Conservation (phyloP, 768 basidiomycete genomes). For the Rhizopogon rudus region DNA sequence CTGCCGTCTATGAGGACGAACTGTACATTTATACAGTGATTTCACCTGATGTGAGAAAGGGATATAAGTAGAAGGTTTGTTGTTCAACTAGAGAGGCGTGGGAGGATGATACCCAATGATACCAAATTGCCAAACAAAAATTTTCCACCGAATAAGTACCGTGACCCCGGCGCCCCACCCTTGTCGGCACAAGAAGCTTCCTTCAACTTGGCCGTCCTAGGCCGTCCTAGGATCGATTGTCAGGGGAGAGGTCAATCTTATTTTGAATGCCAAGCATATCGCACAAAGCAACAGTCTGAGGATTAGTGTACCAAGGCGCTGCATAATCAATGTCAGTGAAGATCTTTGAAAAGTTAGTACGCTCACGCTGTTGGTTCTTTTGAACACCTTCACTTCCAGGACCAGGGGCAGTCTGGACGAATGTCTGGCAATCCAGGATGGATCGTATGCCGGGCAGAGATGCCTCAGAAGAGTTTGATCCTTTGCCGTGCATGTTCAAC, state of each 20-base stretch:
- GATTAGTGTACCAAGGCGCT: constrained; percentile 81
- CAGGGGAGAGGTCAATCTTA: constrained; percentile 42
- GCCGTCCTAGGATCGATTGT: background rate
- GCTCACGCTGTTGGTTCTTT: constrained; percentile 37
- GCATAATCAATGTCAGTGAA: constrained; percentile 1
- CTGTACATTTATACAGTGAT: background rate
- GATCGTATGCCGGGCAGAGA: constrained; percentile 20
- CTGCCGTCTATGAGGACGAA: background rate
- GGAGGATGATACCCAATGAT: background rate
- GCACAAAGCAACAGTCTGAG: constrained; percentile 87
- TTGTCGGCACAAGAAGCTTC: too few relatives aligned
- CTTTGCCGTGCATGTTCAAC: constrained; percentile 40
- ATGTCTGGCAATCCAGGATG: constrained; percentile 58
- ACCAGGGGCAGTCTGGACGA: constrained; percentile 62
- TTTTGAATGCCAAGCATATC: constrained; percentile 74
- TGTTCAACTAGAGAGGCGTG: background rate
- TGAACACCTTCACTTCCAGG: constrained; percentile 35
- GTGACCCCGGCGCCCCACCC: too few relatives aligned
- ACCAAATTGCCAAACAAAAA: too few relatives aligned
- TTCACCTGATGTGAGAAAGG: background rate
- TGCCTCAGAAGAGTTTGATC: constrained; percentile 8
- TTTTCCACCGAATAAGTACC: too few relatives aligned
- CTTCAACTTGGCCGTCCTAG: too few relatives aligned
- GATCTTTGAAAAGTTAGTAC: background rate
- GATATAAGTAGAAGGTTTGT: background rate